Conservation (phyloP, 768 basidiomycete species). For the Podaxis sp. region DNA sequence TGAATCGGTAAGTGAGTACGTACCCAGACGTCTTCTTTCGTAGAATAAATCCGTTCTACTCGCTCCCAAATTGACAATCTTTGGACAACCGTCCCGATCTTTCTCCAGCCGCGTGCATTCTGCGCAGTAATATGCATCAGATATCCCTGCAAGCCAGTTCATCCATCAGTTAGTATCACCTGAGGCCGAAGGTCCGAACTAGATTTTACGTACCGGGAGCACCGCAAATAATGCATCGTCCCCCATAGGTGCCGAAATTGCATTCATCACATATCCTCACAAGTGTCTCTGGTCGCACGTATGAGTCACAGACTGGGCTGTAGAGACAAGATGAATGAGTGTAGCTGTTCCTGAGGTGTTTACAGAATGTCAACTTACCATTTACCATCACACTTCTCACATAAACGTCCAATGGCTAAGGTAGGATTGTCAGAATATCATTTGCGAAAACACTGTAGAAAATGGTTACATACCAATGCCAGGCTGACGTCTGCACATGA, state of each 20-base stretch:
- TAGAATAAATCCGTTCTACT: slow-evolving; percentile 92
- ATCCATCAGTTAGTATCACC: not conserved
- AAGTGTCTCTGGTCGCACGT: slow-evolving; percentile 96
- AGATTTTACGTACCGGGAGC: slow-evolving; percentile 70
- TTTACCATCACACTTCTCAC: slow-evolving; percentile 99
- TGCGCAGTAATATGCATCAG: slow-evolving; percentile 98
- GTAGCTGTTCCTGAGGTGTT: not conserved
- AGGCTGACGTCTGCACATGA: slow-evolving; percentile 97
- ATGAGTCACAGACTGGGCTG: slow-evolving; percentile 98
- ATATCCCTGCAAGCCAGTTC: slow-evolving; percentile 66
- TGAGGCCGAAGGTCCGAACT: not conserved
- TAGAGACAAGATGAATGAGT: slow-evolving; percentile 3
- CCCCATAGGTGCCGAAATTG: slow-evolving; percentile 98
- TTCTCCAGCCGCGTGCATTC: slow-evolving; percentile 97
- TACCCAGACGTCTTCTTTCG: slow-evolving; percentile 82
- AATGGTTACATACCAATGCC: slow-evolving; percentile 72
- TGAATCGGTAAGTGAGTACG: slow-evolving; percentile 19
- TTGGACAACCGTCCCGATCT: slow-evolving; percentile 97
- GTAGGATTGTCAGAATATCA: slow-evolving; percentile 15
- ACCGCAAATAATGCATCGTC: slow-evolving; percentile 96
- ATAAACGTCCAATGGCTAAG: slow-evolving; percentile 93
- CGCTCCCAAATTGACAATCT: slow-evolving; percentile 96
- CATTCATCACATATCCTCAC: slow-evolving; percentile 99
- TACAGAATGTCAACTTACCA: slow-evolving; percentile 57
- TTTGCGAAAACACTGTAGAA: not conserved